Percentiles rank a stretch among this genome's conserved stretches.
These are phyloP conservation scores for Plasmopara muralis DNA, from an alignment of 352 stramenopile genomes.

Conservation along the genomic window DNA sequence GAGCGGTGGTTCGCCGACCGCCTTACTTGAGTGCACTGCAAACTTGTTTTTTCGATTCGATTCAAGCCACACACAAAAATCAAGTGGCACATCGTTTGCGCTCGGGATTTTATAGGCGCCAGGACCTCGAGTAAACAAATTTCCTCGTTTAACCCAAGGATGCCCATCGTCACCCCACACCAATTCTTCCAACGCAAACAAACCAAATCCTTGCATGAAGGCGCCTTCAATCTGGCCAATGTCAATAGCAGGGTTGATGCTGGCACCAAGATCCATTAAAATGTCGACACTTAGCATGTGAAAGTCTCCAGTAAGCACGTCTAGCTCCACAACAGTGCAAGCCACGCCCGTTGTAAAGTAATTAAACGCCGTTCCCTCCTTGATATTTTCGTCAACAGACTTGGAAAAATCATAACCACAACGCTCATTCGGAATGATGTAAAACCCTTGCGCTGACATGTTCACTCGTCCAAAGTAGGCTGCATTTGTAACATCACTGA, in stretches of 20 bases:
- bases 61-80: slow-evolving; percentile 93
- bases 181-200: slow-evolving; percentile 92
- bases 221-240: slow-evolving; percentile 97
- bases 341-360: slow-evolving; percentile 95
- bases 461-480: slow-evolving; percentile 92
- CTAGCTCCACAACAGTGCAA: slow-evolving; percentile 91
- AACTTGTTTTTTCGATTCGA: slow-evolving; percentile 91
- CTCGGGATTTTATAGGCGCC: slow-evolving; percentile 97
- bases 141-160: slow-evolving; percentile 89
- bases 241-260: slow-evolving; percentile 96
- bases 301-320: slow-evolving; percentile 93
- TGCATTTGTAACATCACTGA: slow-evolving; percentile 77
- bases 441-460: slow-evolving; percentile 95
- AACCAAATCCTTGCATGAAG: slow-evolving; percentile 95
- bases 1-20: slow-evolving; percentile 93
- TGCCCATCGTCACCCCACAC: slow-evolving; percentile 93
- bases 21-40: slow-evolving; percentile 94
- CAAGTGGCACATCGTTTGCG: slow-evolving; percentile 92
- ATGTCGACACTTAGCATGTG: slow-evolving; percentile 79
- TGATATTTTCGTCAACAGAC: slow-evolving; percentile 84
- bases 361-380: slow-evolving; percentile 88
- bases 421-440: slow-evolving; percentile 85
- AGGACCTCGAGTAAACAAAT: slow-evolving; percentile 91
- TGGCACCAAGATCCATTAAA: slow-evolving; percentile 90
- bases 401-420: slow-evolving; percentile 92